phyloP scores from a whole-genome alignment of 257 asterid species.

The Oldenlandia corymbosa region DNA sequence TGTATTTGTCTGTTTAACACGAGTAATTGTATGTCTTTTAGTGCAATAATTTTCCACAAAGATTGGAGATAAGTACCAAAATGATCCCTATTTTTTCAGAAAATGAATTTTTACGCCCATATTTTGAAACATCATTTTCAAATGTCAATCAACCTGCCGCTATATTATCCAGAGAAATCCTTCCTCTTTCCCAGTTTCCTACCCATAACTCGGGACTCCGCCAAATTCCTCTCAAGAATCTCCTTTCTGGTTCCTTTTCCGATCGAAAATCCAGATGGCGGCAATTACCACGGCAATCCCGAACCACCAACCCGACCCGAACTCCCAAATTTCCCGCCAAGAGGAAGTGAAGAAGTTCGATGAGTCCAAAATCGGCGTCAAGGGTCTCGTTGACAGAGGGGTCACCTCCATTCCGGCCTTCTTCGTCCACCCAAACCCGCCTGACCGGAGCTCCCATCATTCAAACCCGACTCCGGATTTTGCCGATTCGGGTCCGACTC shows the following conservation, averaged over 20 bases:
- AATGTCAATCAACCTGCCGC: too few species aligned
- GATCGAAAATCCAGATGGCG: background rate
- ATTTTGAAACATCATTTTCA: too few species aligned
- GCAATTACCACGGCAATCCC: conserved; percentile 1
- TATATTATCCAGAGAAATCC: background rate
- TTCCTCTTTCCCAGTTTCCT: background rate
- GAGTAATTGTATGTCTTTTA: too few species aligned
- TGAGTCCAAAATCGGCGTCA: conserved; percentile 38
- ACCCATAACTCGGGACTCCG: too few species aligned
- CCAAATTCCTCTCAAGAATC: too few species aligned
- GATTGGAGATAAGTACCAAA: too few species aligned
- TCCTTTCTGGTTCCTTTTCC: too few species aligned
- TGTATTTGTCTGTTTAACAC: too few species aligned
- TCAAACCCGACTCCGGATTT: background rate
- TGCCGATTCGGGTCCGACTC: conserved; percentile 6
- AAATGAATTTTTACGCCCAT: too few species aligned
- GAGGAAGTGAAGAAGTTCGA: conserved; percentile 29
- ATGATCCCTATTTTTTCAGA: too few species aligned
- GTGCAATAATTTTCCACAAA: too few species aligned
- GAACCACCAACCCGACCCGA: conserved; percentile 1
- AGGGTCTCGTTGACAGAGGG: conserved; percentile 39
- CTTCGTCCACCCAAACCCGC: conserved; percentile 24
- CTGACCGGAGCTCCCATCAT: background rate
- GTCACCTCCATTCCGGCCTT: conserved; percentile 24
- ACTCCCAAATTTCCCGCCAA: conserved; percentile 16